Evolutionary conservation across 345 rosid genomes (phyloP), one percentile per base, ranked within the genome.

Genomic region (Populus deltoides): DNA sequence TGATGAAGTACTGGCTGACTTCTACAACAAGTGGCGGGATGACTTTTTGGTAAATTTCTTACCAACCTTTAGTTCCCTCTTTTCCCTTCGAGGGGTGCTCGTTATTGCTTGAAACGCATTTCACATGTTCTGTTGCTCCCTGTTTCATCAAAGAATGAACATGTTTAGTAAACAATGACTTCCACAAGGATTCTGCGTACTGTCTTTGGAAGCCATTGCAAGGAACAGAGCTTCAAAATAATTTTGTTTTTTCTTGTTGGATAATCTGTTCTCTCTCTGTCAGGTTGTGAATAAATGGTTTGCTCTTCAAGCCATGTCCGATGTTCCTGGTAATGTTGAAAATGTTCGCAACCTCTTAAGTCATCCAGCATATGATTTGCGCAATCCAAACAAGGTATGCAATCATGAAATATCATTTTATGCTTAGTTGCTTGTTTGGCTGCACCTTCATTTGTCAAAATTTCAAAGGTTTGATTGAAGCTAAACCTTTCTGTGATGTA

Each of bases 241-340:
- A 18, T 53, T 7, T 77, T 74, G 24, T 69, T 70, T 62, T 43
- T 16, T 68, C 13, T 27, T 35, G 31, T 39, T 39, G 12, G 31
- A 29, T 39, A 55, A 29, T 9, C 33, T 65, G 57, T 13, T 43
- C 49, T 45, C 47, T 13, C 45, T 35, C n/a, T 31, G 8, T 75
- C 78, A 96, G 99, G 99, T 96, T 74, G 96, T 94, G 79, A 94
- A 92, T 81, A 97, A 97, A 83, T 97, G 99, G 99, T 97, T 94
- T 81, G 81, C 93, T 47, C 97, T 94, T 81, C 98, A 97, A 90
- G 93, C 99, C 22, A 83, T 81, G 85, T 92, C 98, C 0, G 89
- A 94, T 74, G 72, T 92, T 84, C 97, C 96, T 51, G 92, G 93
- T 38, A 97, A 97, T 79, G 92, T 94, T 63, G 93, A 92, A 85